Evolutionary conservation across 805 yeast species (phyloP).

Genomic region (Candida ipomoeae): DNA sequence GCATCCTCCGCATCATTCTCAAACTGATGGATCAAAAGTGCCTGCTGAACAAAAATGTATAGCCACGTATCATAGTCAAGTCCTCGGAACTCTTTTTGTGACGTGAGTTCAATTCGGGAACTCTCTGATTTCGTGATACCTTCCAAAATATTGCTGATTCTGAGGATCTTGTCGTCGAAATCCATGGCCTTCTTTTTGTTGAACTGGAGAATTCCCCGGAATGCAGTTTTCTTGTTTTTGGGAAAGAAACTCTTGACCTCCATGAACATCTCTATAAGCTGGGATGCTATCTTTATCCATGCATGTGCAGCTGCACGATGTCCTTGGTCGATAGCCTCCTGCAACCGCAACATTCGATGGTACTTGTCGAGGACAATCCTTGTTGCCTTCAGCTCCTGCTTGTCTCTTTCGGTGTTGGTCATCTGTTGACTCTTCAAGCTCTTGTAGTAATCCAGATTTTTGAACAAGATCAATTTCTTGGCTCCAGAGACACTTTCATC

Average conservation of each 20-base stretch:
- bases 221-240: conserved; percentile 63
- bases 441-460: conserved; percentile 13
- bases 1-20: conserved; percentile 60
- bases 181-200: conserved; percentile 59
- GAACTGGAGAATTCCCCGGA: conserved; percentile 62
- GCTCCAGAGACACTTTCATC: background rate
- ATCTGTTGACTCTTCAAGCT: conserved; percentile 15
- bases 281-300: conserved; percentile 84
- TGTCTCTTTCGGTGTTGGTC: conserved; percentile 44
- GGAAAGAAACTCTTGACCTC: conserved; percentile 76
- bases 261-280: conserved; percentile 76
- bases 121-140: conserved; percentile 39
- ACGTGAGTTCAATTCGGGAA: conserved; percentile 37
- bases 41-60: conserved; percentile 72
- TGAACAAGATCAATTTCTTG: conserved; percentile 15
- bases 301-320: conserved; percentile 62
- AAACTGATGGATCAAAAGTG: conserved; percentile 60
- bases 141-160: conserved; percentile 63
- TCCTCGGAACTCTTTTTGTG: conserved; percentile 67
- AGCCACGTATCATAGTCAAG: conserved; percentile 80
- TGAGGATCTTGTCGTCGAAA: conserved; percentile 67
- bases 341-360: conserved; percentile 50
- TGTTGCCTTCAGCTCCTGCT: conserved; percentile 55
- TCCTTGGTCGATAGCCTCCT: conserved; percentile 27
- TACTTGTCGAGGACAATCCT: conserved; percentile 54